A percentile compares a stretch with the other conserved stretches of the same genome.
Evolutionary conservation across 1,139 yeast genomes (phyloP).

Genomic region (Lodderomyces theae): DNA sequence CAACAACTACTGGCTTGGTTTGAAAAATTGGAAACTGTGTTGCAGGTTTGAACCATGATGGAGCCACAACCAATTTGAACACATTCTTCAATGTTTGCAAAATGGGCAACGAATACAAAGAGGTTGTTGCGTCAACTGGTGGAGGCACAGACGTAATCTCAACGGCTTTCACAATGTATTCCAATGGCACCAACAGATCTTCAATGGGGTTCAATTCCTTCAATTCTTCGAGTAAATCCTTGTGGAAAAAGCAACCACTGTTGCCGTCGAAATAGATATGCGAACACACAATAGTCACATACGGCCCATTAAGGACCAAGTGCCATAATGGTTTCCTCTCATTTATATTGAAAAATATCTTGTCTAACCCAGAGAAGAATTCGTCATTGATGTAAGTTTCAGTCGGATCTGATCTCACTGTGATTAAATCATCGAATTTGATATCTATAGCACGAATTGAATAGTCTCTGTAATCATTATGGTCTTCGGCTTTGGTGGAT

Average conservation of each 20-base stretch:
- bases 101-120: conserved; percentile 15
- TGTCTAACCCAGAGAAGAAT: conserved; percentile 19
- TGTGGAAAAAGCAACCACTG: conserved; percentile 31
- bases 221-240: conserved; percentile 20
- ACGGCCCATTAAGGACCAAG: conserved; percentile 20
- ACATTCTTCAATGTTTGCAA: conserved; percentile 9
- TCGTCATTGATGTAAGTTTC: conserved; percentile 17
- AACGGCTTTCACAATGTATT: conserved; percentile 5
- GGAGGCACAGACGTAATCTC: conserved; percentile 8
- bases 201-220: conserved; percentile 5
- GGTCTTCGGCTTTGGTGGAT: conserved; percentile 13
- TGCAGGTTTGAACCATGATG: conserved; percentile 12
- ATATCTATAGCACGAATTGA: conserved; percentile 21
- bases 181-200: conserved; percentile 4
- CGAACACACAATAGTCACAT: conserved; percentile 28
- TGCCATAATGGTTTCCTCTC: conserved; percentile 30
- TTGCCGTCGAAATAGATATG: conserved; percentile 38
- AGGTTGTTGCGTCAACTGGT: conserved; percentile 7
- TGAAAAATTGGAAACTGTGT: conserved; percentile 19
- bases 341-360: conserved; percentile 17
- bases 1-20: conserved; percentile 13
- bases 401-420: conserved; percentile 8
- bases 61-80: neutral
- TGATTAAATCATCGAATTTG: conserved; percentile 26
- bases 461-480: conserved; percentile 17